Base-by-base conservation (phyloP, 441 rosid species). In the Erodium trifolium region DNA sequence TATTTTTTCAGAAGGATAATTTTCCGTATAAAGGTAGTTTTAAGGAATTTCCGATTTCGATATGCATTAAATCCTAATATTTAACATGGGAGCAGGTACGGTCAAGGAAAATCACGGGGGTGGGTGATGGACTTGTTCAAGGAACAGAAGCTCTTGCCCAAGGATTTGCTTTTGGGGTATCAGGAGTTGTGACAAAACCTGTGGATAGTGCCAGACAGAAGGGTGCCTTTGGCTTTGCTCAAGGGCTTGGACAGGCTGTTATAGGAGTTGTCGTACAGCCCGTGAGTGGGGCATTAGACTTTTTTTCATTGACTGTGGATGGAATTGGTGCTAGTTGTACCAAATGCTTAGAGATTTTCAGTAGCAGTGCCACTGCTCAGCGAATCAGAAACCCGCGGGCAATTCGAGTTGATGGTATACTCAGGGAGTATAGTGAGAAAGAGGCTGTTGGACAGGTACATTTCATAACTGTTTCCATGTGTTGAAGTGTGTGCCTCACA, bases 81-180 rank as follows among this genome's bases (percentile, higher is more conserved):
- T 59, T 9, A 18, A 59, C 31, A 18, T 53, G 64, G 70, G 47
- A 81, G 63, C 86, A 95, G 99, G 96, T 89, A 45, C 78, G 90
- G 74, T 95, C 97, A 77, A 89, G 99, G 86, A 88, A 86, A 84
- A 91, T 95, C 82, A 92, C 96, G 64, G 99, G 99, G 63, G 91
- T 95, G 59, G 92, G 98, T 73, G 97, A 95, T 81, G 99, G 95
- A 73, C 77, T 95, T 71, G 78, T 92, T 76, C 95, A 83, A 87
- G 99, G 99, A 73, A 88, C 98, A 62, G 99, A 95, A 85, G 99
- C 99, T 78, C 79, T 95, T 69, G 99, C 99, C 49, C 99, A 95
- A 79, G 97, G 98, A 80, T 77, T 95, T 83, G 99, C 97, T 79
- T 95, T 95, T 78, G 99, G 98, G 77, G 90, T 95, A 51, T 88